Percentiles rank a stretch among this genome's conserved stretches.
These are phyloP conservation scores for Cercospora nicotianae DNA, from an alignment of 2,329 filamentous ascomycete species.

Conservation along the genomic window DNA sequence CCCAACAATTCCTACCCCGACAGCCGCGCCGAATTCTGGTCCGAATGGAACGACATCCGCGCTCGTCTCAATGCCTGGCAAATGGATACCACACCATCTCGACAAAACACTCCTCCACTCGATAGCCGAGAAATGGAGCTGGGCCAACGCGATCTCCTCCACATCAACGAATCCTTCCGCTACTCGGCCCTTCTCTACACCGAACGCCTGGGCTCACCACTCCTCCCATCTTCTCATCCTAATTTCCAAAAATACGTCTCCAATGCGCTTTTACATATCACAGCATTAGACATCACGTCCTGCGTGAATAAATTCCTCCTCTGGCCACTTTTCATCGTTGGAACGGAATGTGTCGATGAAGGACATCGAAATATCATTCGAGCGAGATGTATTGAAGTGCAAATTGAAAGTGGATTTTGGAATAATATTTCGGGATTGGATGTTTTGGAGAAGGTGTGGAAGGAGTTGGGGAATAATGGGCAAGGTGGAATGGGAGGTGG, in stretches of 20 bases:
- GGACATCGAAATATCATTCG: constrained; percentile 77
- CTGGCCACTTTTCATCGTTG: constrained; percentile 89
- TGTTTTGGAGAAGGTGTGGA: constrained; percentile 83
- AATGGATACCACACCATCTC: constrained; percentile 55
- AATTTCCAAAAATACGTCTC: constrained; percentile 82
- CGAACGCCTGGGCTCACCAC: constrained; percentile 78
- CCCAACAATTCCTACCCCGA: constrained; percentile 43
- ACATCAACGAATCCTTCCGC: constrained; percentile 87
- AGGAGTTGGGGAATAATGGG: constrained; percentile 33
- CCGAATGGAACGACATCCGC: constrained; percentile 80
- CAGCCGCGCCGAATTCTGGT: constrained; percentile 67
- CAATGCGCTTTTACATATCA: constrained; percentile 80
- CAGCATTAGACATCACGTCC: constrained; percentile 69
- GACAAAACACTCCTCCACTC: constrained; percentile 14
- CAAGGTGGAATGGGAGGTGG: constrained; percentile 9
- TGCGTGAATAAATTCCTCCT: constrained; percentile 83
- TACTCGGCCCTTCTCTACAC: constrained; percentile 87
- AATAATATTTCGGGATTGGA: constrained; percentile 87
- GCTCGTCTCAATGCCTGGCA: constrained; percentile 77
- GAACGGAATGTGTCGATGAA: constrained; percentile 83
- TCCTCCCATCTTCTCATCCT: constrained; percentile 68
- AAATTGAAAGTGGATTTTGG: constrained; percentile 85
- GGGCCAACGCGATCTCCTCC: constrained; percentile 69
- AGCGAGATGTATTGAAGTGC: constrained; percentile 79
- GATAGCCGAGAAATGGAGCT: constrained; percentile 29